phyloP scores from a whole-genome alignment of 495 filamentous ascomycete species.

The Penicillium desertorum region DNA sequence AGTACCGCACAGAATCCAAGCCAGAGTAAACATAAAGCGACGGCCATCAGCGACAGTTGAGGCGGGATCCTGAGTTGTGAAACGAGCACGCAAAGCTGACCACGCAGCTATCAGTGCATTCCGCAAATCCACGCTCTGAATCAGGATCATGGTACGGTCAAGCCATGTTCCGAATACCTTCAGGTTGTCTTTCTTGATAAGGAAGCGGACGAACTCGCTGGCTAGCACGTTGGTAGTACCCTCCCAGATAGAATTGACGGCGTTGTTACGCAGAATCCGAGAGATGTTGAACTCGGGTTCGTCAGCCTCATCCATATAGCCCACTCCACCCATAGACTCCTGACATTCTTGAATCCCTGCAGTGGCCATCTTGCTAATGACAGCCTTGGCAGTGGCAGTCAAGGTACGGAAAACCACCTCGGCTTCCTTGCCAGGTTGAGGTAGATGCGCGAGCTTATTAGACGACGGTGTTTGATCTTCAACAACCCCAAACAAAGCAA shows the following conservation, averaged over 20 bases:
- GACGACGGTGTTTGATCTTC: conserved; percentile 37
- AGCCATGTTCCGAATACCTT: conserved; percentile 44
- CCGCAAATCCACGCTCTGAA: conserved; percentile 13
- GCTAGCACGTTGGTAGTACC: conserved; percentile 72
- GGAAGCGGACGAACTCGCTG: conserved; percentile 58
- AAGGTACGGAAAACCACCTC: conserved; percentile 60
- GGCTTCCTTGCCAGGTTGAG: conserved; percentile 26
- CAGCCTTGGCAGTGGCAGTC: conserved; percentile 65
- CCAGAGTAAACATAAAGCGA: conserved; percentile 36
- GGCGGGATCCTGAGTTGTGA: conserved; percentile 14
- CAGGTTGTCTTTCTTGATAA: conserved; percentile 46
- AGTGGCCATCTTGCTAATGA: conserved; percentile 55
- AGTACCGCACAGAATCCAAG: conserved; percentile 34
- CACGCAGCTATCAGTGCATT: conserved; percentile 22
- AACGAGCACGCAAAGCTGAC: conserved; percentile 19
- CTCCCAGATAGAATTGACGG: conserved; percentile 71
- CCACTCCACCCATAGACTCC: conserved; percentile 72
- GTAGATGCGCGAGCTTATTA: conserved; percentile 27
- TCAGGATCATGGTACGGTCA: conserved; percentile 35
- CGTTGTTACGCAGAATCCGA: conserved; percentile 62
- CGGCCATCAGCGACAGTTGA: conserved; percentile 34
- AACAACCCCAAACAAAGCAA: conserved; percentile 54
- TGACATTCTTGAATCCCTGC: conserved; percentile 62
- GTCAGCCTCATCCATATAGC: conserved; percentile 60
- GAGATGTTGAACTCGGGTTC: conserved; percentile 60